Evolutionary conservation across 306 rosid species (phyloP).

Genomic region (Benincasa hispida): DNA sequence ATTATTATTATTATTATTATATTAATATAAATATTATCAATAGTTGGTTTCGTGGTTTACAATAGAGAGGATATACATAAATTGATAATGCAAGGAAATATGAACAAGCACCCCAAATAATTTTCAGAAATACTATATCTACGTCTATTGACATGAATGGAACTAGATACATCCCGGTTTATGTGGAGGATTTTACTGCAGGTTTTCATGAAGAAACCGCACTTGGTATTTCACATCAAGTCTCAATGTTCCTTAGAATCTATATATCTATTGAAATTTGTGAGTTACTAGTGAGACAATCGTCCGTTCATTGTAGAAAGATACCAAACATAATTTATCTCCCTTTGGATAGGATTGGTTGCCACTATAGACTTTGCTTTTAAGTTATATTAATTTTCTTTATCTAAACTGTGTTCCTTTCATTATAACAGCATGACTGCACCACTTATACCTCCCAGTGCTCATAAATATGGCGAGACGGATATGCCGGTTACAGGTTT

Average conservation of each 20-base stretch:
- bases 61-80: not conserved
- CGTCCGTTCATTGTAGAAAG: not conserved
- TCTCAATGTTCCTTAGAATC: not conserved
- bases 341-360: not conserved
- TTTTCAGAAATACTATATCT: not conserved
- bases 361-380: not conserved
- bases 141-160: not conserved
- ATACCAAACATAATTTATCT: not conserved
- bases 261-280: not conserved
- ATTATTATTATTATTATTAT: not conserved
- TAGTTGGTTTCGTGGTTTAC: not conserved
- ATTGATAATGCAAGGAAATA: no score
- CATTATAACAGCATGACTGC: conserved; percentile 71
- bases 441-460: conserved; percentile 68
- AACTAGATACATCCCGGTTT: not conserved
- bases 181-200: not conserved
- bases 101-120: not conserved
- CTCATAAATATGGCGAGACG: conserved; percentile 71
- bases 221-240: not conserved
- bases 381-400: not conserved
- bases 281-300: not conserved
- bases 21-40: not conserved
- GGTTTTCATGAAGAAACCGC: not conserved
- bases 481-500: conserved; percentile 69
- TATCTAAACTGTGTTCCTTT: not conserved